These are phyloP conservation scores for Salvia rosmarinus DNA, from an alignment of 257 asterid genomes.

Conservation along the genomic window DNA sequence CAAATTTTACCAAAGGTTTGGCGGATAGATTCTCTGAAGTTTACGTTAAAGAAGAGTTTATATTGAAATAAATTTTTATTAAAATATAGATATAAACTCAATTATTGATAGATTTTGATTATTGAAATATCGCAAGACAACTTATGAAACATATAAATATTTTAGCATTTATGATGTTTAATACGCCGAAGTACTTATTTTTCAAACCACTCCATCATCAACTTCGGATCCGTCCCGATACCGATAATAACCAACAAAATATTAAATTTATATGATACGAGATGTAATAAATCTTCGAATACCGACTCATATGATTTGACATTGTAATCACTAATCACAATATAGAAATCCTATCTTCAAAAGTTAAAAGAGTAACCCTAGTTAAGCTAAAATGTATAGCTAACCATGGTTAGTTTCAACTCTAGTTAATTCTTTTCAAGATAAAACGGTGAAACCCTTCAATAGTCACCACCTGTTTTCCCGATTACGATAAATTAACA, in stretches of 20 bases:
- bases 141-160: too few relatives aligned
- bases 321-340: not conserved
- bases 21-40: too few relatives aligned
- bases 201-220: too few relatives aligned
- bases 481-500: slow-evolving; percentile 34
- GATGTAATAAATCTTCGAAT: not conserved
- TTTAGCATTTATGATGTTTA: too few relatives aligned
- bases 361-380: not conserved
- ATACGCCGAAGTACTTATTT: too few relatives aligned
- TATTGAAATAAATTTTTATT: too few relatives aligned
- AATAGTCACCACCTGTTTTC: slow-evolving; percentile 32
- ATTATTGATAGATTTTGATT: too few relatives aligned
- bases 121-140: too few relatives aligned
- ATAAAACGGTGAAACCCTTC: slow-evolving; percentile 36
- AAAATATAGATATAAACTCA: too few relatives aligned
- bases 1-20: too few relatives aligned
- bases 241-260: not conserved
- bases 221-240: too few relatives aligned
- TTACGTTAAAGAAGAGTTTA: too few relatives aligned
- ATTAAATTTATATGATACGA: not conserved
- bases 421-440: slow-evolving; percentile 24
- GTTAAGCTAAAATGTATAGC: not conserved
- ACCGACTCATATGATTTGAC: not conserved
- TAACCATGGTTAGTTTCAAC: slow-evolving; percentile 46
- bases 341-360: not conserved